A percentile compares a stretch with the other conserved stretches of the same genome.
These are phyloP conservation scores for Argentina anserina DNA, from an alignment of 306 rosid genomes.

Conservation along the genomic window DNA sequence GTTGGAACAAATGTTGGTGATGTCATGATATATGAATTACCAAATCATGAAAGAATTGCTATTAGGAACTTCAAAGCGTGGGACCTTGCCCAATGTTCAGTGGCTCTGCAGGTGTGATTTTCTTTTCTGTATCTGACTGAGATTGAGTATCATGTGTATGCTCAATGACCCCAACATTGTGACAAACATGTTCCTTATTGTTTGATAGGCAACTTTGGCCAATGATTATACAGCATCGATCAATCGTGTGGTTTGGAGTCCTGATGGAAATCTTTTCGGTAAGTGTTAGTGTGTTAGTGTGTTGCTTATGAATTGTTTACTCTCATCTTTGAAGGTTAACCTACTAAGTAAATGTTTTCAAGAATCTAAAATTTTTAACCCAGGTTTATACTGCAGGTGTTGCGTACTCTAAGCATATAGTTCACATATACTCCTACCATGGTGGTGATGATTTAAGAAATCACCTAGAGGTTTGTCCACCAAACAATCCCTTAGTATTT, in stretches of 20 bases:
- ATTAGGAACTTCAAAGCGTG: slow-evolving; percentile 74
- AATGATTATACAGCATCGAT: slow-evolving; percentile 75
- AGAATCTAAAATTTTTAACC: slow-evolving; percentile 3
- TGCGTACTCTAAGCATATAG: slow-evolving; percentile 95
- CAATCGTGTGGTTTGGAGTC: slow-evolving; percentile 95
- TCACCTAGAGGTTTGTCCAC: slow-evolving; percentile 78
- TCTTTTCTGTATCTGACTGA: slow-evolving; percentile 10
- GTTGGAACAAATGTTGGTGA: slow-evolving; percentile 97
- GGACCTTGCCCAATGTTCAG: slow-evolving; percentile 66
- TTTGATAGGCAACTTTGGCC: slow-evolving; percentile 65
- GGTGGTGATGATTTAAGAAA: slow-evolving; percentile 84
- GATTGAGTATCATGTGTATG: slow-evolving; percentile 15
- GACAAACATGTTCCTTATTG: slow-evolving; percentile 26
- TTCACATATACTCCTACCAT: slow-evolving; percentile 86
- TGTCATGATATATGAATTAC: slow-evolving; percentile 81
- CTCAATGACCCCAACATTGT: slow-evolving; percentile 10
- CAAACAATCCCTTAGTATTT: slow-evolving; percentile 15
- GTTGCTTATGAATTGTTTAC: not conserved
- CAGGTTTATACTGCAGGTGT: slow-evolving; percentile 60
- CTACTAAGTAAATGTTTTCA: not conserved
- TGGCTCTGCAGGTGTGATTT: slow-evolving; percentile 69
- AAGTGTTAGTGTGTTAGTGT: slow-evolving; percentile 33
- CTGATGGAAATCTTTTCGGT: slow-evolving; percentile 92
- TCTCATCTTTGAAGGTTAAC: slow-evolving; percentile 3
- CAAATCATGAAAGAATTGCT: slow-evolving; percentile 76